These are phyloP conservation scores for Afroboletus lepidellus DNA, from an alignment of 1,284 basidiomycete genomes.

Conservation along the genomic window DNA sequence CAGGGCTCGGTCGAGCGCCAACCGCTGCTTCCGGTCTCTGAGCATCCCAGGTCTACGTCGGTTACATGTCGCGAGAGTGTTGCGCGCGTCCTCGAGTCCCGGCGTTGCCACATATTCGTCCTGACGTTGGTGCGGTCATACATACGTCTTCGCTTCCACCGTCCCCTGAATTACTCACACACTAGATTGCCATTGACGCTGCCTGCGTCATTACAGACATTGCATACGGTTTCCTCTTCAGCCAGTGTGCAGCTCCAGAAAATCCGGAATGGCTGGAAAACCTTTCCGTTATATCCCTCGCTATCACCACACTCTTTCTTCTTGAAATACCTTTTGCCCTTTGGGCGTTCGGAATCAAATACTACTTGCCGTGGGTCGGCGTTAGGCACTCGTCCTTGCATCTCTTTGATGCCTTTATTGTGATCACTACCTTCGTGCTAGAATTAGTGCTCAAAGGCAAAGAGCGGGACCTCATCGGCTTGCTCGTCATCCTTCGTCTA, in stretches of 20 bases:
- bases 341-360: conserved; percentile 59
- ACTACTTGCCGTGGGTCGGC: conserved; percentile 56
- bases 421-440: conserved; percentile 68
- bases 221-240: conserved; percentile 60
- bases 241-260: conserved; percentile 48
- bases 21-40: conserved; percentile 47
- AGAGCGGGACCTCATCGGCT: conserved; percentile 64
- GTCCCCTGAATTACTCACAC: conserved; percentile 10
- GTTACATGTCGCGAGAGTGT: conserved; percentile 38
- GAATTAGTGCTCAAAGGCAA: conserved; percentile 66
- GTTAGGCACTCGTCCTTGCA: conserved; percentile 59
- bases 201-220: conserved; percentile 67
- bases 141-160: conserved; percentile 13
- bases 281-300: conserved; percentile 60
- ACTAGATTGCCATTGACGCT: conserved; percentile 64
- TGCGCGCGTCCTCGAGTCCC: conserved; percentile 53
- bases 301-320: conserved; percentile 70
- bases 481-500: conserved; percentile 70
- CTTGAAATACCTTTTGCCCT: conserved; percentile 70
- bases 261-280: conserved; percentile 60
- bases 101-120: conserved; percentile 53
- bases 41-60: conserved; percentile 17
- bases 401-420: conserved; percentile 68
- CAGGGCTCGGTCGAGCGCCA: conserved; percentile 51
- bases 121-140: conserved; percentile 51